These are phyloP conservation scores for Gentiana straminea DNA, from an alignment of 257 asterid genomes.

Conservation along the genomic window DNA sequence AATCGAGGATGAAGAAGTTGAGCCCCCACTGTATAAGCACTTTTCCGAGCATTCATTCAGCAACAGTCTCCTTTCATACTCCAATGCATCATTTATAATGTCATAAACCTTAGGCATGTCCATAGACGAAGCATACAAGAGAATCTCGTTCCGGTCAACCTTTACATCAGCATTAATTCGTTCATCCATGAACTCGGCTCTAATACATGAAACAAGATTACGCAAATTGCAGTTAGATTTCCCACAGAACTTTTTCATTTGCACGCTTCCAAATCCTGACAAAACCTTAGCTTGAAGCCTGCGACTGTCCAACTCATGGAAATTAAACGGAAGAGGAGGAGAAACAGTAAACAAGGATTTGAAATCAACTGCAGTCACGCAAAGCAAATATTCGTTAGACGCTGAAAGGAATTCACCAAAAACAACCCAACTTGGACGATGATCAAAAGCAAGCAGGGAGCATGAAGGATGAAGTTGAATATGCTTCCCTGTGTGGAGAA, in stretches of 20 bases:
- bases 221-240: slow-evolving; percentile 38
- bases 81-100: slow-evolving; percentile 40
- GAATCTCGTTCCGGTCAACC: slow-evolving; percentile 55
- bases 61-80: slow-evolving; percentile 49
- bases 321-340: slow-evolving; percentile 58
- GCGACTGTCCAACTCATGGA: slow-evolving; percentile 40
- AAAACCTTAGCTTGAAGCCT: slow-evolving; percentile 52
- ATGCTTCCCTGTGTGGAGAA: slow-evolving; percentile 62
- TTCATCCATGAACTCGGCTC: slow-evolving; percentile 49
- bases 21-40: slow-evolving; percentile 50
- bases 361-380: slow-evolving; percentile 66
- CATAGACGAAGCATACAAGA: slow-evolving; percentile 47
- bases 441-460: slow-evolving; percentile 58
- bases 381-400: slow-evolving; percentile 56
- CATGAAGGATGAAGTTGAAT: slow-evolving; percentile 83
- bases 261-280: slow-evolving; percentile 50
- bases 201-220: slow-evolving; percentile 42
- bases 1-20: slow-evolving; percentile 38
- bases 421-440: slow-evolving; percentile 79
- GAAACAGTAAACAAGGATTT: slow-evolving; percentile 36
- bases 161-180: slow-evolving; percentile 57
- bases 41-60: slow-evolving; percentile 69
- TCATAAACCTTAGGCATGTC: slow-evolving; percentile 50
- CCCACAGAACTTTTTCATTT: slow-evolving; percentile 77
- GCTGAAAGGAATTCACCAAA: slow-evolving; percentile 68